phyloP scores from a whole-genome alignment of 2,329 filamentous ascomycete species.

The Colletotrichum camelliae region DNA sequence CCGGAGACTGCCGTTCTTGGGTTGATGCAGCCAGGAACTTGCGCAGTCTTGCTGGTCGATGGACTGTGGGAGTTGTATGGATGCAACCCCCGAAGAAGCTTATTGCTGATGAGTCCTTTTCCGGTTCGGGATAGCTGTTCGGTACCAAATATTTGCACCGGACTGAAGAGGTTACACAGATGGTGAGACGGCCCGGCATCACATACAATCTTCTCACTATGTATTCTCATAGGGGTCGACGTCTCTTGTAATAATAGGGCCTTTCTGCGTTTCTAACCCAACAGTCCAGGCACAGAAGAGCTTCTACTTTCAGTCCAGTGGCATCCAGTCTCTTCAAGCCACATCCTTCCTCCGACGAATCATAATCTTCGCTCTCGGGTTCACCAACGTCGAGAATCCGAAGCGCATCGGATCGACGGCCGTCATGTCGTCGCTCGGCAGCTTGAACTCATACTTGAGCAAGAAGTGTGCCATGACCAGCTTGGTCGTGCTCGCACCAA shows the following conservation, averaged over 20 bases:
- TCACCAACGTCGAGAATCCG: constrained; percentile 1
- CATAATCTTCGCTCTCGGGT: background rate
- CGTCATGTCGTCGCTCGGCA: constrained; percentile 35
- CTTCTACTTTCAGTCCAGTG: background rate
- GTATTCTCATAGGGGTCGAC: background rate
- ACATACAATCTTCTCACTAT: background rate
- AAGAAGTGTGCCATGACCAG: constrained; percentile 45
- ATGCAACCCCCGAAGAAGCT: background rate
- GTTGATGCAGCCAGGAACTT: background rate
- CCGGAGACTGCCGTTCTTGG: background rate
- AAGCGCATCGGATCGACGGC: background rate
- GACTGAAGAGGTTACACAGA: background rate
- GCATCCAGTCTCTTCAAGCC: background rate
- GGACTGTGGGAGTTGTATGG: background rate
- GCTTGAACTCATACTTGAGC: constrained; percentile 44
- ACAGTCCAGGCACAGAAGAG: background rate
- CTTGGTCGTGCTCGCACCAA: constrained; percentile 51
- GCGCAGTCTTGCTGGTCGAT: background rate
- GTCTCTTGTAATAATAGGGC: background rate
- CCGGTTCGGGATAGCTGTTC: background rate
- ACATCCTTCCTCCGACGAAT: background rate
- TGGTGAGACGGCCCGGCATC: background rate
- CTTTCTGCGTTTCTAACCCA: background rate
- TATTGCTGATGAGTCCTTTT: background rate
- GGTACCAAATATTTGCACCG: background rate